These are phyloP conservation scores for Tylopilus rubrobrunneus DNA, from an alignment of 768 basidiomycete genomes.

Conservation along the genomic window DNA sequence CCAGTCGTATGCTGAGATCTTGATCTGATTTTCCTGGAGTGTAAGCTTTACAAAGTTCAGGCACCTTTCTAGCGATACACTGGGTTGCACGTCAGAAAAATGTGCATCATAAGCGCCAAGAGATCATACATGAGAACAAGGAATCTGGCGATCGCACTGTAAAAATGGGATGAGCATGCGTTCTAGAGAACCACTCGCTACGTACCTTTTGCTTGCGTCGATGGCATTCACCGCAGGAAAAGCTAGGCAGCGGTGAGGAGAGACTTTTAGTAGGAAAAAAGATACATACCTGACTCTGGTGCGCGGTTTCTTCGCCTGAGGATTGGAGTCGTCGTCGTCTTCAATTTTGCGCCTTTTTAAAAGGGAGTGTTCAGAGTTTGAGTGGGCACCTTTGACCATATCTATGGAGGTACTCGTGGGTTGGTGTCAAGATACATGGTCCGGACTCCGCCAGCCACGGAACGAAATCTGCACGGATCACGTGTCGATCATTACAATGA, in stretches of 20 bases:
- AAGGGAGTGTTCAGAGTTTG: slow-evolving; percentile 30
- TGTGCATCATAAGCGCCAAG: slow-evolving; percentile 1
- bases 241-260: slow-evolving; percentile 40
- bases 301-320: slow-evolving; percentile 58
- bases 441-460: slow-evolving; percentile 6
- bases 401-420: slow-evolving; percentile 25
- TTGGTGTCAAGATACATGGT: slow-evolving; percentile 25
- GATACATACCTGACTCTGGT: slow-evolving; percentile 68
- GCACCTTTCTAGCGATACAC: slow-evolving; percentile 84
- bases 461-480: slow-evolving; percentile 16
- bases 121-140: slow-evolving; percentile 72
- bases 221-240: slow-evolving; percentile 86
- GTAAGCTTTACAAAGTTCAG: slow-evolving; percentile 84
- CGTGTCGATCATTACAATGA: slow-evolving; percentile 15
- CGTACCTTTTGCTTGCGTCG: slow-evolving; percentile 81
- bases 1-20: slow-evolving; percentile 68
- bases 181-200: slow-evolving; percentile 10
- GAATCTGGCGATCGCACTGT: slow-evolving; percentile 82
- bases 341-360: slow-evolving; percentile 63
- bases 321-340: slow-evolving; percentile 46
- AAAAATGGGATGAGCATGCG: slow-evolving; percentile 15
- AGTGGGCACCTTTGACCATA: slow-evolving; percentile 29
- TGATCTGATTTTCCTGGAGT: slow-evolving; percentile 85
- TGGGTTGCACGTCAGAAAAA: slow-evolving; percentile 29
- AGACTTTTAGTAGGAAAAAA: background rate